These are phyloP conservation scores for Primulina tabacum DNA, from an alignment of 257 asterid species.

Conservation along the genomic window DNA sequence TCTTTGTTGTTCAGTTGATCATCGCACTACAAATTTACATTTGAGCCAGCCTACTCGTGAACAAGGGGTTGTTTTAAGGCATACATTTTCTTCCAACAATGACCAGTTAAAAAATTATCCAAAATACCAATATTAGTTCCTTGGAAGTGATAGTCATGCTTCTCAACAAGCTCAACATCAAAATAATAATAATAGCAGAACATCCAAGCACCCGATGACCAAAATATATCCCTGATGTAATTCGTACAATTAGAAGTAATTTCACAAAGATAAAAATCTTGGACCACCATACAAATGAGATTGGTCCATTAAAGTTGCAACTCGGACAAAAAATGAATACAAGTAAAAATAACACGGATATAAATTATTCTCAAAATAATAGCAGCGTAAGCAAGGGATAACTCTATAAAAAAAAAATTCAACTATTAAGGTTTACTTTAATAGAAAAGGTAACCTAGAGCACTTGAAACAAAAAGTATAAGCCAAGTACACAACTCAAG, in stretches of 20 bases:
- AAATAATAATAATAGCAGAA: too few relatives aligned
- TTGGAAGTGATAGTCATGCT: too few relatives aligned
- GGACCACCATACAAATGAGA: neutral
- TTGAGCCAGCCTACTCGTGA: neutral
- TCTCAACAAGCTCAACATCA: too few relatives aligned
- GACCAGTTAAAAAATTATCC: neutral
- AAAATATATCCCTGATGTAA: too few relatives aligned
- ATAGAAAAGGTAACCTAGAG: constrained; percentile 1
- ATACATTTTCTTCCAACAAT: neutral
- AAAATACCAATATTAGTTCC: neutral
- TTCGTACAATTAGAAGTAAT: too few relatives aligned
- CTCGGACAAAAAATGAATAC: too few relatives aligned
- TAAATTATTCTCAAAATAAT: neutral
- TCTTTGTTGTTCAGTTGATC: neutral
- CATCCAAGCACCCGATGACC: too few relatives aligned
- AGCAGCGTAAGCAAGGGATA: neutral
- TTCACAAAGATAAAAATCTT: too few relatives aligned
- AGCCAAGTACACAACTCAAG: constrained; percentile 17
- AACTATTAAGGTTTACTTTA: neutral
- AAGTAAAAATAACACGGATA: neutral
- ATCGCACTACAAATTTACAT: too few relatives aligned
- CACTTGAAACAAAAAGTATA: neutral
- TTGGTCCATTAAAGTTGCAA: neutral
- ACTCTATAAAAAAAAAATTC: neutral
- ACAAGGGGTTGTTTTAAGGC: neutral